A percentile compares a stretch with the other conserved stretches of the same genome.
phyloP scores from a whole-genome alignment of 805 yeast genomes.

The Schwanniomyces pseudopolymorphus region DNA sequence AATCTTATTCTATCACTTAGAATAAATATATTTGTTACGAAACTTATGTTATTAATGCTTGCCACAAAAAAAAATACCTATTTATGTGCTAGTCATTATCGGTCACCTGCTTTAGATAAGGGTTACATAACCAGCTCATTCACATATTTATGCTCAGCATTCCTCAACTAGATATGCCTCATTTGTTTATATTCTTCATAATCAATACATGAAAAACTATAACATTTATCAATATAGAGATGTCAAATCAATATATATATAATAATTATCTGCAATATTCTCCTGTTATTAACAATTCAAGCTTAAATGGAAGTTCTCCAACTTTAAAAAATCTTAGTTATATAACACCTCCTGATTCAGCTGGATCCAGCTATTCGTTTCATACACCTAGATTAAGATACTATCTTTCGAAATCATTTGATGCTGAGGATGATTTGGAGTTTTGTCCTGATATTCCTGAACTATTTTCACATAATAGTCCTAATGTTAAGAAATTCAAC shows the following conservation, averaged over 20 bases:
- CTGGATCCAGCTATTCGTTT: conserved; percentile 31
- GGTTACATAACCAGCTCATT: conserved; percentile 6
- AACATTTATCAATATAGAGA: conserved; percentile 6
- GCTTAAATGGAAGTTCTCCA: conserved; percentile 25
- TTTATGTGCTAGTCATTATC: background rate
- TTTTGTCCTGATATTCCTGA: conserved; percentile 62
- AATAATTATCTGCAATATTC: conserved; percentile 33
- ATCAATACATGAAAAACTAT: background rate
- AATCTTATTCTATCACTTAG: background rate
- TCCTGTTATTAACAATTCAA: conserved; percentile 26
- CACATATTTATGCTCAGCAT: conserved; percentile 1
- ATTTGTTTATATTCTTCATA: background rate
- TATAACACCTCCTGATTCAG: conserved; percentile 19
- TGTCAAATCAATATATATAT: conserved; percentile 39
- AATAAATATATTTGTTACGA: background rate
- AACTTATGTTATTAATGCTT: background rate
- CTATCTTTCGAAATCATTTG: conserved; percentile 60
- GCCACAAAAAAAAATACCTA: background rate
- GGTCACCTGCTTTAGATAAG: background rate
- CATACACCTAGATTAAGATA: conserved; percentile 54
- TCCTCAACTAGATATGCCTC: background rate
- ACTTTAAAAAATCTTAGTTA: conserved; percentile 28
- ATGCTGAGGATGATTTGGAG: conserved; percentile 61
- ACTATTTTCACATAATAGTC: conserved; percentile 19
- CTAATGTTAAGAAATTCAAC: conserved; percentile 53